Base-by-base conservation (phyloP, 768 basidiomycete genomes). In the Myochromella boudieri region DNA sequence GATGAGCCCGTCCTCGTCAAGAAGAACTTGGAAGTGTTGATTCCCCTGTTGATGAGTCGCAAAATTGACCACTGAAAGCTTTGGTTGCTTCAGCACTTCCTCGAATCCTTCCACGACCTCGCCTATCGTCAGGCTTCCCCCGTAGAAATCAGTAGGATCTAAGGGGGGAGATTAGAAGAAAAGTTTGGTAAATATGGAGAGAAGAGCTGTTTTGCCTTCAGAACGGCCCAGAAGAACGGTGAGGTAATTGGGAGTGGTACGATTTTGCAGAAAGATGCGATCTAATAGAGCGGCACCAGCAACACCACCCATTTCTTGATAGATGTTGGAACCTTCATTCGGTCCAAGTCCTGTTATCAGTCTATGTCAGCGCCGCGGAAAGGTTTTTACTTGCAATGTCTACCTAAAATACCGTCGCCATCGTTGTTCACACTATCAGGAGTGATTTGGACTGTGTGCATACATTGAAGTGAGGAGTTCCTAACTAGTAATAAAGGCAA, bases 11-110 rank as follows among this genome's bases (percentile, higher is more conserved):
- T 84, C 66, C 9, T 69, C 62, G 53, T 88, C 87, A 6, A 87
- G 70, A 20, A 84, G 63, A 0, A 81, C 68, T 53, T 82, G 80
- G 70, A 85, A 86, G 54, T 88, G 84, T 58, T 86, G 85, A 44
- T 75, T 68, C 12, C 63, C 67, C 3, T 58, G 40, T 26, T 65
- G 46, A 15, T 42, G 49, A 2, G 65, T 52, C 15, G 69, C 52
- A 4, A 75, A 63, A 12, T 58, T 51, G 1, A 72, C 66, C 29
- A 88, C 80, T 8, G 70, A 51, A 22, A 84, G 71, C 51, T 72
- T 71, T 2, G 80, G 74, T 54, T 83, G 74, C 25, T 66, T 63
- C 10, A 71, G 66, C 46, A 91, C 68, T 22, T 64, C 68, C 32
- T 69, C 61, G 57, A 75, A 82, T 5, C 75, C 71, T 0, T 71